Evolutionary conservation across 2,329 filamentous ascomycete species (phyloP).

Genomic region (Hypoxylon sp.): DNA sequence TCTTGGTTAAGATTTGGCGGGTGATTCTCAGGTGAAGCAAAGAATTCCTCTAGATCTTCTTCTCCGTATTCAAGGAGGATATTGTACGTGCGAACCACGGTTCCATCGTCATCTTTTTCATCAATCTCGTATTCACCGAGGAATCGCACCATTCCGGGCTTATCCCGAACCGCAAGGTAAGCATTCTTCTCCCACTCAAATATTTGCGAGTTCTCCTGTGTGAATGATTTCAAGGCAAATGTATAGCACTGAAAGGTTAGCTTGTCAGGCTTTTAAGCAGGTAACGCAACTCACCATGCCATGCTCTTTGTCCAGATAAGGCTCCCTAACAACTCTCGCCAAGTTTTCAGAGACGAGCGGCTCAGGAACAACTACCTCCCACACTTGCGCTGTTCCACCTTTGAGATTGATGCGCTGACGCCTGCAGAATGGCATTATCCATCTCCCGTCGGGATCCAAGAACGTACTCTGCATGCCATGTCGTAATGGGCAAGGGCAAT

Average conservation of each 20-base stretch:
- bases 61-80: constrained; percentile 41
- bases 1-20: constrained; percentile 31
- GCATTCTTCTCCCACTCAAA: constrained; percentile 35
- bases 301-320: constrained; percentile 23
- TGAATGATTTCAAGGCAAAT: constrained; percentile 40
- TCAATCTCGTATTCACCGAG: constrained; percentile 37
- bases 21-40: constrained; percentile 20
- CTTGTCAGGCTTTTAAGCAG: not conserved
- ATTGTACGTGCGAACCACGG: constrained; percentile 8
- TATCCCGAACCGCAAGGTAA: constrained; percentile 11
- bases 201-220: constrained; percentile 13
- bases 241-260: constrained; percentile 39
- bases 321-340: constrained; percentile 9
- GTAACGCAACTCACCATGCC: constrained; percentile 14
- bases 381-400: constrained; percentile 39
- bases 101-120: constrained; percentile 17
- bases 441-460: constrained; percentile 18
- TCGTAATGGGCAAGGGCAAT: constrained; percentile 15
- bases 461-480: constrained; percentile 16
- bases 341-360: constrained; percentile 28
- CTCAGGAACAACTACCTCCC: constrained; percentile 35
- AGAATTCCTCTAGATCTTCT: constrained; percentile 41
- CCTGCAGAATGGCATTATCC: constrained; percentile 37
- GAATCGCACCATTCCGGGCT: constrained; percentile 32
- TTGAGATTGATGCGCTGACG: constrained; percentile 31